Base-by-base conservation (phyloP, 805 yeast species). In the Martiniozyma abietophila region DNA sequence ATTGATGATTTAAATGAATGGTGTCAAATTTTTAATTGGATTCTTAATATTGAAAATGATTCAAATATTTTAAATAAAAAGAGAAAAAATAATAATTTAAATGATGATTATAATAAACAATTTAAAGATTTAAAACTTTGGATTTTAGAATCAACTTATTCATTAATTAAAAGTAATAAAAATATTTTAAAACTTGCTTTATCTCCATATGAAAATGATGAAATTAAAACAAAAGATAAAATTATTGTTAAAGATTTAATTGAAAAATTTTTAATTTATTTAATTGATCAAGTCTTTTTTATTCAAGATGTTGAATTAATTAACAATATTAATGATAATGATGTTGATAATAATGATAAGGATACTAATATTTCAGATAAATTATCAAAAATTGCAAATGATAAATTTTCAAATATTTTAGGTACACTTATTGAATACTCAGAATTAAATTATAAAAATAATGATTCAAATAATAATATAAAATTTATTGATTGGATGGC, bases 361-460 rank as follows among this genome's bases (percentile, higher is more conserved):
- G 50, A 39, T 15, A 43, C 27, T 4, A 42, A 31, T 11, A 43
- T 29, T 27, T 42, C 64, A 2, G 50, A 36, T 7, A 34, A 29
- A 56, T 59, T 25, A 6, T 23, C 25, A 5, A n/a, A 29, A 17
- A 24, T 18, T 14, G 19, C 78, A 2, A 69, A 64, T 36, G 85
- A 79, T 27, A 71, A 86, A 42, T 58, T 88, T 31, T 74, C 69
- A 46, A 77, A 95, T 0, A 64, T 83, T 11, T 58, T 88, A 23
- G 63, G 83, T 0, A 51, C 49, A 20, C 31, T 47, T 2, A 46
- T 49, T 41, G 45, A 50, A 8, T 25, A 23, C 19, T 38, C 39
- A 3, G 38, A 30, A 9, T n/a, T n/a, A n/a, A 19, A 25, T n/a
- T 9, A 14, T 8, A 21, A 20, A 7, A 11, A 6, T n/a, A 17